A percentile compares a stretch with the other conserved stretches of the same genome.
phyloP scores from a whole-genome alignment of 139 green algal species.

The Picochlorum sp. region DNA sequence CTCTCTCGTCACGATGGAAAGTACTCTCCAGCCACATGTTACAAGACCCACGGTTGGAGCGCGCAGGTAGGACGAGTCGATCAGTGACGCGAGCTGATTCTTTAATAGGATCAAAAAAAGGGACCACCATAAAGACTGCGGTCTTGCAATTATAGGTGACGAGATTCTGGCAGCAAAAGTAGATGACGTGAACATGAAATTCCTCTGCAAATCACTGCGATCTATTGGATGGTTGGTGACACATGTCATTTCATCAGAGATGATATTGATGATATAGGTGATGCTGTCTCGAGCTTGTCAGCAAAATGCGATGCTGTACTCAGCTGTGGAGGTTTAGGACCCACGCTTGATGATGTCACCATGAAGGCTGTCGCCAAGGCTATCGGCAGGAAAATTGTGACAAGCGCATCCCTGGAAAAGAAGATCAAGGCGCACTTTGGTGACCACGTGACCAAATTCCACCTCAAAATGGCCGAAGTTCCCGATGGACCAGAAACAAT shows the following conservation, averaged over 20 bases:
- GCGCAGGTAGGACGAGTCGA: constrained; percentile 36
- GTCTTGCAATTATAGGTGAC: constrained; percentile 34
- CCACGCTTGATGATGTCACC: constrained; percentile 32
- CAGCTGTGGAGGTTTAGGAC: constrained; percentile 35
- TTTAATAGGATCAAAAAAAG: neutral
- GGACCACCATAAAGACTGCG: constrained; percentile 5
- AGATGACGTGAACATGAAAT: constrained; percentile 62
- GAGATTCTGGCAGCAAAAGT: constrained; percentile 56
- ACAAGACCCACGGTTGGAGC: constrained; percentile 64
- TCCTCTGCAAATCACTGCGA: constrained; percentile 57
- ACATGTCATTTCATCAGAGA: constrained; percentile 62
- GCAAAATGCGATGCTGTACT: constrained; percentile 22
- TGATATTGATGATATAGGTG: constrained; percentile 52
- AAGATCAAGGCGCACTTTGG: constrained; percentile 58
- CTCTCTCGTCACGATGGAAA: constrained; percentile 58
- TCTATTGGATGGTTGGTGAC: constrained; percentile 36
- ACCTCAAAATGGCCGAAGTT: constrained; percentile 84
- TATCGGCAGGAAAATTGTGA: constrained; percentile 24
- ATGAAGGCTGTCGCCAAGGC: constrained; percentile 41
- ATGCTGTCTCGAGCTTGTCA: constrained; percentile 12
- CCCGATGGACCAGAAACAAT: constrained; percentile 32
- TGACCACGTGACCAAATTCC: constrained; percentile 43
- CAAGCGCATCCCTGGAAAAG: constrained; percentile 40
- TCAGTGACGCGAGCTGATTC: neutral
- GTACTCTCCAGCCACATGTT: constrained; percentile 71